phyloP scores from a whole-genome alignment of 2,329 filamentous ascomycete genomes.

The Torrubiella hemipterigena region DNA sequence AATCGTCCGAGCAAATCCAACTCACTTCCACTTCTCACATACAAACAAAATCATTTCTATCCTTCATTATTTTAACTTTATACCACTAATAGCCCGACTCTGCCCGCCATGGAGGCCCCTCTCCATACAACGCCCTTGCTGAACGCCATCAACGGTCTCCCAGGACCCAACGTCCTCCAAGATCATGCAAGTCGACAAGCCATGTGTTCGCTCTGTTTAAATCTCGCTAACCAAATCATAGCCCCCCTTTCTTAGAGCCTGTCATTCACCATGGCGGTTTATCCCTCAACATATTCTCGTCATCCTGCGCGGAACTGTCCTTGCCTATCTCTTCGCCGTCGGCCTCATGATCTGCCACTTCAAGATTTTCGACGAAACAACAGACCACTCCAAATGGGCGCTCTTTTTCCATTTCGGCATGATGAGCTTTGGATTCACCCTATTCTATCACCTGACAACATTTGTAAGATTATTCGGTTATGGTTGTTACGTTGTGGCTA shows the following conservation, averaged over 20 bases:
- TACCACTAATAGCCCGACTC: too few species aligned
- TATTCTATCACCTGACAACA: constrained; percentile 31
- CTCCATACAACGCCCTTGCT: constrained; percentile 25
- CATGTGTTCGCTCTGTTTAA: background rate
- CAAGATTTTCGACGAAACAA: constrained; percentile 28
- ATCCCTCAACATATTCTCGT: constrained; percentile 34
- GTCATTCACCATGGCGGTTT: constrained; percentile 36
- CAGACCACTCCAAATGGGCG: constrained; percentile 25
- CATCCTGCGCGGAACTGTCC: constrained; percentile 26
- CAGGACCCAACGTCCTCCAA: constrained; percentile 19
- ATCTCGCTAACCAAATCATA: constrained; percentile 10
- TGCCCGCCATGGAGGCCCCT: too few species aligned
- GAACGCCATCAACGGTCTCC: constrained; percentile 14
- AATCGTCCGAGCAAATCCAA: too few species aligned
- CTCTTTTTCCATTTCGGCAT: constrained; percentile 38
- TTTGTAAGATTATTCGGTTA: constrained; percentile 25
- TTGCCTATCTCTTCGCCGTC: constrained; percentile 30
- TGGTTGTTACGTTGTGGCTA: background rate
- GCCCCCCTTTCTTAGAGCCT: constrained; percentile 38
- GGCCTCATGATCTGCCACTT: constrained; percentile 30
- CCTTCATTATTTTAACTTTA: background rate
- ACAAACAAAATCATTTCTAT: constrained; percentile 1
- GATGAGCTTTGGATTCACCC: constrained; percentile 28
- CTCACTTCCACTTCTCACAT: too few species aligned
- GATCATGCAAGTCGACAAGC: constrained; percentile 19